Base-by-base conservation (phyloP, 768 basidiomycete species). In the Antrodiella citrinella region DNA sequence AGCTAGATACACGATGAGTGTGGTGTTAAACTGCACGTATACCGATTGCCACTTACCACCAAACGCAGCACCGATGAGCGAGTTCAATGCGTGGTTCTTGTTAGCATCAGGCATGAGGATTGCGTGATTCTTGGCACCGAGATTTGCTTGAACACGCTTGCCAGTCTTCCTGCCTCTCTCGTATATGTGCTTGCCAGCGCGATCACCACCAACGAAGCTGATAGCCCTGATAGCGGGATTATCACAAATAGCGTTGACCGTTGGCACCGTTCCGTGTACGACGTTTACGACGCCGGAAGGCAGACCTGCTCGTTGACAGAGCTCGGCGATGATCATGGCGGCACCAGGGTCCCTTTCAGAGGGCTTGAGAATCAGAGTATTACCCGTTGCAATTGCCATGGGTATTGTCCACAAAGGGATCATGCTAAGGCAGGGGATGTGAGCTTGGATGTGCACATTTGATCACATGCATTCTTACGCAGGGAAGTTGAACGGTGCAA, bases 71-170 rank as follows among this genome's bases (percentile, higher is more conserved):
- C 94, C 94, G 46, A 91, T 72, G 47, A 97, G 82, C 0, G 93
- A 91, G 67, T 97, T 97, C 30, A 98, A 69, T 10, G 92, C 82
- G 22, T 90, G 74, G 58, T 96, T 94, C 66, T 86, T 90, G 70
- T 95, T 98, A 19, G 93, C 90, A 67, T 96, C 93, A 18, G 91
- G 87, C 90, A 95, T 92, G 57, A 95, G 65, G 12, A 95, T 78
- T 15, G 84, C 91, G 66, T 95, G 93, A 59, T 95, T 98, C 72
- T 99, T 99, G 23, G 95, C 95, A n/a, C 95, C 95, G 67, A 98
- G 68, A 59, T 87, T 86, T 9, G 84, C 81, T 69, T 84, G 54
- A 3, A 57, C 55, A 10, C 53, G 45, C 46, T 44, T 41, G 18
- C n/a, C 13, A 44, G 22, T 24, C 24, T 3, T 39, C 15, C 41